A percentile compares a stretch with the other conserved stretches of the same genome.
Evolutionary conservation across 2,329 filamentous ascomycete species (phyloP).

Genomic region (Apiospora pterosperma): DNA sequence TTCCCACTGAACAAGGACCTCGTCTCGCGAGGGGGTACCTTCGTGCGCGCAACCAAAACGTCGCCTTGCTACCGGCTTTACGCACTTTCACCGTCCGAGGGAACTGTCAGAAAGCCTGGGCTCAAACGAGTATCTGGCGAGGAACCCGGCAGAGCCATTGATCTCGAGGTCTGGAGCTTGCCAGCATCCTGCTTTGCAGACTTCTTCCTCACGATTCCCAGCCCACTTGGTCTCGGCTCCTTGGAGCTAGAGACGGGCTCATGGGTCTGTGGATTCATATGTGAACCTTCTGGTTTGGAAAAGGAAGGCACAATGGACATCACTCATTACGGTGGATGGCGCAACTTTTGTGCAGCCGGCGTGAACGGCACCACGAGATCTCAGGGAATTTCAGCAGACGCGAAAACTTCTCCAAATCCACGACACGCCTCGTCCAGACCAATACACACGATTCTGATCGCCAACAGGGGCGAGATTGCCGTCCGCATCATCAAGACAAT

Average conservation of each 20-base stretch:
- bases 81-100: background rate
- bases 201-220: slow-evolving; percentile 29
- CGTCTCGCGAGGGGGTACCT: slow-evolving; percentile 22
- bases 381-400: too few relatives aligned
- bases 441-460: slow-evolving; percentile 53
- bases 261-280: slow-evolving; percentile 34
- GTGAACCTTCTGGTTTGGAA: slow-evolving; percentile 31
- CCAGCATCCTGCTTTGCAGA: slow-evolving; percentile 24
- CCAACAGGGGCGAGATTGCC: slow-evolving; percentile 74
- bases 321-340: slow-evolving; percentile 29
- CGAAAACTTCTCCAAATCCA: background rate
- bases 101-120: slow-evolving; percentile 24
- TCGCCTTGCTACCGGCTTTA: slow-evolving; percentile 10
- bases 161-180: slow-evolving; percentile 33
- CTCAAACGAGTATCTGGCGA: slow-evolving; percentile 26
- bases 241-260: slow-evolving; percentile 29
- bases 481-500: slow-evolving; percentile 68
- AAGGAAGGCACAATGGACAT: slow-evolving; percentile 28
- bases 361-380: background rate
- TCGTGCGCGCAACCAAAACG: slow-evolving; percentile 24
- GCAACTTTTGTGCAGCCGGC: slow-evolving; percentile 16
- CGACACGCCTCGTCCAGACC: background rate
- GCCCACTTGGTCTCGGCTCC: slow-evolving; percentile 32
- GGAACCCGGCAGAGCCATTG: slow-evolving; percentile 22
- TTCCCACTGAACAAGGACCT: slow-evolving; percentile 33